Percentiles rank a stretch among this genome's conserved stretches.
Evolutionary conservation across 352 stramenopile species (phyloP).

Genomic region (Globisporangium heterothallicum): DNA sequence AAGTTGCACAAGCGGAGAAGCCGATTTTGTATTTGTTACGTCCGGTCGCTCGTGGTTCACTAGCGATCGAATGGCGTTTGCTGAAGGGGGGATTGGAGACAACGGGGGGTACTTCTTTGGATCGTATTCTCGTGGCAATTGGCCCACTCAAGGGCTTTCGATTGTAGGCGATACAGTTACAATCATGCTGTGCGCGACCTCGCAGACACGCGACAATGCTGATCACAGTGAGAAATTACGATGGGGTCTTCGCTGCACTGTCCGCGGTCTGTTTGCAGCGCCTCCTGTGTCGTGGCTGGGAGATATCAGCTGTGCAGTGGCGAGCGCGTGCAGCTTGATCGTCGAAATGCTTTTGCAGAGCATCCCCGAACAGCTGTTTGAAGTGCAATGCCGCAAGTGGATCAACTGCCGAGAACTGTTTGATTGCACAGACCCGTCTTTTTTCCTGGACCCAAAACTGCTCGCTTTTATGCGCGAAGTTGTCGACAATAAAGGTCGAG

Average conservation of each 20-base stretch:
- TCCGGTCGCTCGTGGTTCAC: conserved; percentile 55
- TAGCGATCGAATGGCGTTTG: conserved; percentile 50
- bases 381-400: conserved; percentile 29
- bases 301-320: conserved; percentile 25
- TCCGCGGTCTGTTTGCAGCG: conserved; percentile 32
- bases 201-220: conserved; percentile 35
- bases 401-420: conserved; percentile 21
- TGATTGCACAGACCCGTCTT: conserved; percentile 7
- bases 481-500: conserved; percentile 13
- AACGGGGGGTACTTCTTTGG: conserved; percentile 67
- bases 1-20: conserved; percentile 49
- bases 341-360: conserved; percentile 37
- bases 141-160: conserved; percentile 45
- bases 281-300: conserved; percentile 19
- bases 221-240: conserved; percentile 29
- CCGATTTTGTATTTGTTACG: conserved; percentile 64
- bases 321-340: conserved; percentile 30
- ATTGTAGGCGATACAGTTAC: conserved; percentile 60
- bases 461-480: conserved; percentile 16
- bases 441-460: not conserved
- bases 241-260: conserved; percentile 60
- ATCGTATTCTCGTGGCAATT: conserved; percentile 41
- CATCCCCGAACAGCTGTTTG: conserved; percentile 19
- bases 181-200: conserved; percentile 60
- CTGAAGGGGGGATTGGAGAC: conserved; percentile 51